These are phyloP conservation scores for Chlorella sp. DNA, from an alignment of 139 green algal species.

Conservation along the genomic window DNA sequence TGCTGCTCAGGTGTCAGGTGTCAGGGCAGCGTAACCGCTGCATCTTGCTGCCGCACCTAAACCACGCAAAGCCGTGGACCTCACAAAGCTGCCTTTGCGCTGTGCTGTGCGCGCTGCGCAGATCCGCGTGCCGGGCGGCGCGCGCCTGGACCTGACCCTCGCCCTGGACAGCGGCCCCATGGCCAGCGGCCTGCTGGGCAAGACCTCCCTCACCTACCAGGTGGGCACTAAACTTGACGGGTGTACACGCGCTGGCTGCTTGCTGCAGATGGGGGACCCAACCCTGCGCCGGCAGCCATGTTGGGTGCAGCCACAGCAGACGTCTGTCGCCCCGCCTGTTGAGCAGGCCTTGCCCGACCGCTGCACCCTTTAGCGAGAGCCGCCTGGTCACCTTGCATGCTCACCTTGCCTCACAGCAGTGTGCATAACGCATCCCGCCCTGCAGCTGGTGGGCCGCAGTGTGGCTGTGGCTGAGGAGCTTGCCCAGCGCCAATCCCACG, in stretches of 20 bases:
- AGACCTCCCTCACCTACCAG: slow-evolving; percentile 16
- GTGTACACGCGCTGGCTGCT: not conserved
- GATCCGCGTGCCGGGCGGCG: not conserved
- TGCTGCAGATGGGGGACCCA: not conserved
- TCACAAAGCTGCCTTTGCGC: no score
- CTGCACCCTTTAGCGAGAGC: not conserved
- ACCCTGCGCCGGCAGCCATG: no score
- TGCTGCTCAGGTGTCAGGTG: not conserved
- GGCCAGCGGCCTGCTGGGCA: slow-evolving; percentile 11
- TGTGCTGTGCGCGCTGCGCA: not conserved
- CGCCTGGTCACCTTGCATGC: not conserved
- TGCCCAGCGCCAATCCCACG: not conserved
- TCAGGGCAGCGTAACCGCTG: not conserved
- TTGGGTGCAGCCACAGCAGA: not conserved
- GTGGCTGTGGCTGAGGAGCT: not conserved
- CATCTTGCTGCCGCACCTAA: not conserved
- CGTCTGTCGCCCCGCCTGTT: not conserved
- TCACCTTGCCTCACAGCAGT: not conserved
- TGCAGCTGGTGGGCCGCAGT: not conserved
- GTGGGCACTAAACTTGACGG: not conserved
- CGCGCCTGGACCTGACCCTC: not conserved
- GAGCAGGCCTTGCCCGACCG: no score
- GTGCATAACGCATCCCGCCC: not conserved
- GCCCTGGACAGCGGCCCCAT: not conserved
- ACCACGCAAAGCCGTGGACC: no score